Percentiles rank a stretch among this genome's conserved stretches.
These are phyloP conservation scores for Mitragyna speciosa DNA, from an alignment of 257 asterid species.

Conservation along the genomic window DNA sequence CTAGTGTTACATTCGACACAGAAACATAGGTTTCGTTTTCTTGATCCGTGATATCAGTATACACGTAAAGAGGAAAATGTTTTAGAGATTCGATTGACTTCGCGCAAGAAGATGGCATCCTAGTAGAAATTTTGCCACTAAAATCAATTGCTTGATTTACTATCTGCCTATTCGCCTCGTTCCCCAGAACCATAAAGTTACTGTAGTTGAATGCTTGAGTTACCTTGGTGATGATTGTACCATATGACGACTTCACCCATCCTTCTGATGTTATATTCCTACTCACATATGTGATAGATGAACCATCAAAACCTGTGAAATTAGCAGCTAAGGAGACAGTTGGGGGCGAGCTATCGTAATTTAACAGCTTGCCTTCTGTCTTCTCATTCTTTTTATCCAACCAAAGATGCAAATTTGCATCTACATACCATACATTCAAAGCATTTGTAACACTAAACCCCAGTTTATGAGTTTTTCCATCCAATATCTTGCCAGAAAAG, in stretches of 20 bases:
- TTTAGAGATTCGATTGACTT: slow-evolving; percentile 29
- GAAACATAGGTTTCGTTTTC: slow-evolving; percentile 49
- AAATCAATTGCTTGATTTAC: slow-evolving; percentile 54
- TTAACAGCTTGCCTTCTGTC: slow-evolving; percentile 49
- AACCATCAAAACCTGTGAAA: slow-evolving; percentile 60
- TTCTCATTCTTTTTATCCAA: slow-evolving; percentile 46
- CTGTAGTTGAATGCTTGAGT: slow-evolving; percentile 41
- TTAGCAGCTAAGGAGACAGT: slow-evolving; percentile 31
- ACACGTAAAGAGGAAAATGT: slow-evolving; percentile 34
- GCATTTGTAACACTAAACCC: slow-evolving; percentile 62
- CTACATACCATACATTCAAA: slow-evolving; percentile 69
- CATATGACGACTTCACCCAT: slow-evolving; percentile 61
- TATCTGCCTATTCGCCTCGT: slow-evolving; percentile 57
- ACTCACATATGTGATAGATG: slow-evolving; percentile 40
- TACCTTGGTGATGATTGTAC: slow-evolving; percentile 42
- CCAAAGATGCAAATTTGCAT: slow-evolving; percentile 89
- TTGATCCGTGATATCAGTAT: slow-evolving; percentile 40
- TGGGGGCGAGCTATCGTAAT: slow-evolving; percentile 28
- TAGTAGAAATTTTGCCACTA: slow-evolving; percentile 33
- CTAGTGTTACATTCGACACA: slow-evolving; percentile 54
- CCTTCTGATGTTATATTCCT: slow-evolving; percentile 55
- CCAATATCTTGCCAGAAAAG: slow-evolving; percentile 53
- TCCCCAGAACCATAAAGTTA: slow-evolving; percentile 54
- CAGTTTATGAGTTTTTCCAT: slow-evolving; percentile 53
- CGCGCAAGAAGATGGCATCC: slow-evolving; percentile 26